Percentiles rank a stretch among this genome's conserved stretches.
These are phyloP conservation scores for Pseudogymnoascus sp. DNA, from an alignment of 2,329 filamentous ascomycete species.

Conservation along the genomic window DNA sequence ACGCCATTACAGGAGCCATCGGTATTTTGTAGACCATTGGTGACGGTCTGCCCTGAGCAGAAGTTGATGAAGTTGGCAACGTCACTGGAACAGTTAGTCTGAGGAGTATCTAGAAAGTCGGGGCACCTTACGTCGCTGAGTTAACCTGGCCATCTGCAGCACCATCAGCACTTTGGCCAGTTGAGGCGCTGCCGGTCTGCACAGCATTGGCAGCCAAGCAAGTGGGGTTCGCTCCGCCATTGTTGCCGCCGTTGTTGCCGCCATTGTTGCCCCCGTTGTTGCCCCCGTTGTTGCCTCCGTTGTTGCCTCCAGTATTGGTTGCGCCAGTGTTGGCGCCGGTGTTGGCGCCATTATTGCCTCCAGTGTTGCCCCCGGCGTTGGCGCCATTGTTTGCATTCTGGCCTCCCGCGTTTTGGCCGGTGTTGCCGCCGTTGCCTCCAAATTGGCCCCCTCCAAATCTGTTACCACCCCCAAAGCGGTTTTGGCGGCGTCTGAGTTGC, in stretches of 20 bases:
- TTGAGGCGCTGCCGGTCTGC: slow-evolving; percentile 24
- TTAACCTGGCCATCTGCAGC: slow-evolving; percentile 27
- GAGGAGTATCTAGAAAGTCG: background rate
- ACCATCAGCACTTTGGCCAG: slow-evolving; percentile 37
- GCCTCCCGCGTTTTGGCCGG: background rate
- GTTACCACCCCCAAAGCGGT: background rate
- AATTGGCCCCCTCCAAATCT: background rate
- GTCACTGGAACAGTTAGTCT: slow-evolving; percentile 38
- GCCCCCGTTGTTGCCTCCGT: background rate
- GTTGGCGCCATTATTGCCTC: slow-evolving; percentile 17
- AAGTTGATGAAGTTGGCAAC: slow-evolving; percentile 25
- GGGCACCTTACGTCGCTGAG: slow-evolving; percentile 26
- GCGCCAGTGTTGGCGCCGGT: slow-evolving; percentile 32
- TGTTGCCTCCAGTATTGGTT: background rate
- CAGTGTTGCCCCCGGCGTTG: slow-evolving; percentile 19
- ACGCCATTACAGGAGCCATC: slow-evolving; percentile 50
- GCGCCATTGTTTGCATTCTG: slow-evolving; percentile 12
- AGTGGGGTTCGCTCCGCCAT: slow-evolving; percentile 25
- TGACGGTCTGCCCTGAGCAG: slow-evolving; percentile 35
- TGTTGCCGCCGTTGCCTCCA: background rate
- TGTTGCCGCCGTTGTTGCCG: slow-evolving; percentile 20
- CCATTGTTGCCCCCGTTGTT: slow-evolving; percentile 18
- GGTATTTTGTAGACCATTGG: slow-evolving; percentile 50
- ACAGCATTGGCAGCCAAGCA: slow-evolving; percentile 32
- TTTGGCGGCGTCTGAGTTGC: slow-evolving; percentile 3